These are phyloP conservation scores for Mesostigma viride DNA, from an alignment of 139 green algal genomes.

Conservation along the genomic window DNA sequence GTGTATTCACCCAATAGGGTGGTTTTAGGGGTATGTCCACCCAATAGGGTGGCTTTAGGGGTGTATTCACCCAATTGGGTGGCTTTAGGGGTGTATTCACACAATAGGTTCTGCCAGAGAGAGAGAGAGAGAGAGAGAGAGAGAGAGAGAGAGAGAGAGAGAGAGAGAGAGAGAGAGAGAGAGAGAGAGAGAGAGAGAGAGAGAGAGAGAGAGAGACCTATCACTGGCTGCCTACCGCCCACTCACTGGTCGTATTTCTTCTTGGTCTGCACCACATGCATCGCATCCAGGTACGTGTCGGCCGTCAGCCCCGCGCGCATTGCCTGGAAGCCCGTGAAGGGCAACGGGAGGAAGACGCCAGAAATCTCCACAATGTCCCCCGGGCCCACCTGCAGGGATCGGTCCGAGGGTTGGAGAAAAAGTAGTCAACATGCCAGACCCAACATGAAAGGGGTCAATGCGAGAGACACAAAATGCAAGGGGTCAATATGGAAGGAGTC, in stretches of 20 bases:
- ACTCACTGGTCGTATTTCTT: constrained; percentile 29
- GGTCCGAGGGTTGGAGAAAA: neutral
- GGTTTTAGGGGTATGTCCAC: too few relatives aligned
- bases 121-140: constrained; percentile 5
- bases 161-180: constrained; percentile 5
- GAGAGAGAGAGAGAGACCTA: neutral
- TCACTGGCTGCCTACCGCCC: neutral
- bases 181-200: constrained; percentile 5
- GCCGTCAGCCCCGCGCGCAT: constrained; percentile 71
- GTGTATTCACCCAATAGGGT: too few relatives aligned
- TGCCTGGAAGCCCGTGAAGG: constrained; percentile 65
- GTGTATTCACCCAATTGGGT: too few relatives aligned
- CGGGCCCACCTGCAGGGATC: constrained; percentile 30
- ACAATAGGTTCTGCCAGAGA: too few relatives aligned
- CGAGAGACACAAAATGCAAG: too few relatives aligned
- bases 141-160: constrained; percentile 5
- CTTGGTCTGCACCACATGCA: constrained; percentile 64
- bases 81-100: too few relatives aligned
- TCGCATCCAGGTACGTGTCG: constrained; percentile 80
- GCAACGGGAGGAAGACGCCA: constrained; percentile 86
- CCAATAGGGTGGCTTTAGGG: too few relatives aligned
- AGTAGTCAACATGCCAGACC: neutral
- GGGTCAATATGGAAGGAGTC: neutral
- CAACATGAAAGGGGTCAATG: constrained; percentile 22
- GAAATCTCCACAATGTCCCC: constrained; percentile 72